A percentile compares a stretch with the other conserved stretches of the same genome.
Evolutionary conservation across 1,139 yeast species (phyloP).

Genomic region (Debaryomyces coudertii): DNA sequence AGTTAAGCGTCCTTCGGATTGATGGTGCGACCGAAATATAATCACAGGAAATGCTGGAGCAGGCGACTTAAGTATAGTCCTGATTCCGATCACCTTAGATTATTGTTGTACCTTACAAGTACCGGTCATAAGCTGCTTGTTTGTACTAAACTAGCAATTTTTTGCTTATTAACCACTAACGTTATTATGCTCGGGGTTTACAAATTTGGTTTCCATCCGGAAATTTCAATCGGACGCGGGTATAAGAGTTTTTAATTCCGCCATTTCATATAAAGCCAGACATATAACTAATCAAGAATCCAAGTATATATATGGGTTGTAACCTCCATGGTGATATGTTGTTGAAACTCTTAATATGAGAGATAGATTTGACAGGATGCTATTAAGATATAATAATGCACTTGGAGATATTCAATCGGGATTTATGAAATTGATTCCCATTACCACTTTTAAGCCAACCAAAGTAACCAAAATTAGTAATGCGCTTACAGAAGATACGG

Average conservation of each 20-base stretch:
- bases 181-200: no score
- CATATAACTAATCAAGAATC: constrained; percentile 2
- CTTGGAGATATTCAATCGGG: constrained; percentile 3
- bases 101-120: no score
- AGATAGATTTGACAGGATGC: background rate
- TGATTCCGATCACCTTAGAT: no score
- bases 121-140: no score
- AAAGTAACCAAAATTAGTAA: background rate
- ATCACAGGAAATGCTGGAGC: no score
- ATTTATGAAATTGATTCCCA: constrained; percentile 6
- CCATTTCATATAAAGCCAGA: background rate
- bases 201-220: background rate
- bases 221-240: background rate
- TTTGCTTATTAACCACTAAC: background rate
- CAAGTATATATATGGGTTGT: background rate
- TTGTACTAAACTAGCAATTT: no score
- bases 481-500: background rate
- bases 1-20: no score
- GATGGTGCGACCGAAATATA: no score
- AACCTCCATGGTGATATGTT: no score
- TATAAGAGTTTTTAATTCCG: background rate
- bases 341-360: background rate
- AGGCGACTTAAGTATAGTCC: no score
- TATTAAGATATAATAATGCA: background rate
- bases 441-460: background rate